Evolutionary conservation across 495 filamentous ascomycete species (phyloP), one percentile per base, ranked within the genome.

Genomic region (Rhypophila decipiens): DNA sequence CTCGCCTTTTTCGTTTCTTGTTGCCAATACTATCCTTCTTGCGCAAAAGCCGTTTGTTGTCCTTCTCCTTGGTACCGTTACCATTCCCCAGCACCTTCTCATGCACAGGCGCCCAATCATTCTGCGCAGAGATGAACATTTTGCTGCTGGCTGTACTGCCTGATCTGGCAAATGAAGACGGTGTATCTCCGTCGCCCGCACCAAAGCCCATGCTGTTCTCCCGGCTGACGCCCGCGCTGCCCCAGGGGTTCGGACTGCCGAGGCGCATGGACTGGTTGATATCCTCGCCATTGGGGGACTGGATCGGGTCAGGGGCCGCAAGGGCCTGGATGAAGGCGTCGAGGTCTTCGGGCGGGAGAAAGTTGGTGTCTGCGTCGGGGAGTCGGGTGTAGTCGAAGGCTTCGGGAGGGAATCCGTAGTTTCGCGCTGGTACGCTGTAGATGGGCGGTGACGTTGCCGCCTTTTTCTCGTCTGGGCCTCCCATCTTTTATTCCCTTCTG

Each of bases 21-120:
- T 42, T 35, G 11, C 48, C 29, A 11, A 42, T 42, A 42, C 31
- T 29, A 10, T 29, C 38, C 23, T 41, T 20, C 13, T 13, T 29
- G 24, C 38, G 34, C n/a, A n/a, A n/a, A n/a, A n/a, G n/a, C n/a
- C n/a, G n/a, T n/a, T n/a, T n/a, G n/a, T n/a, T n/a, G n/a, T n/a
- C n/a, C n/a, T n/a, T n/a, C n/a, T n/a, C n/a, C n/a, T 34, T 24
- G 13, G 17, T 38, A 20, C 36, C 24, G 11, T 4, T 15, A 21
- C 39, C 21, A 24, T 53, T 68, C 42, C 70, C 67, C n/a, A 76
- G 71, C 4, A 87, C 76, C 24, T 75, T 77, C 53, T 87, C 78
- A 44, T 82, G 77, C 22, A 94, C 78, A 2, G 88, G 88, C 3
- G 83, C 81, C 88, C 87, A 93, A 70, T 93, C 88, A 60, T 88